Base-by-base conservation (phyloP, 2,329 filamentous ascomycete species). In the Domatiomyces globalis region DNA sequence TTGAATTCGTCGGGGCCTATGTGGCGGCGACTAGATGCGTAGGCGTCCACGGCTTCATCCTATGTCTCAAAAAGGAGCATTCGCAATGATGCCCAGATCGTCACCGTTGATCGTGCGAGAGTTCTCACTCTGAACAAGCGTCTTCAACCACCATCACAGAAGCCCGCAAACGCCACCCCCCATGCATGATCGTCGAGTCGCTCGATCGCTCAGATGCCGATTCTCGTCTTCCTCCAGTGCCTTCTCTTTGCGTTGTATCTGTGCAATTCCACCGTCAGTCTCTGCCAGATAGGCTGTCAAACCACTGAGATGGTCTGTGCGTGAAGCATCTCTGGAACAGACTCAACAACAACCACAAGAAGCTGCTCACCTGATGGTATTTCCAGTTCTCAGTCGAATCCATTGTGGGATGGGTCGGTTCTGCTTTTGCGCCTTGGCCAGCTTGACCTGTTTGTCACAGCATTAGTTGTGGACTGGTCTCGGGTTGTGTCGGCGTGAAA, bases 191-290 rank as follows among this genome's bases (percentile, higher is more conserved):
- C 33, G 12, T 39, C 12, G 33, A 39, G 33, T 70, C 67, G 73
- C 22, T 25, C 22, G 77, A 70, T 73, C 72, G 74, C 81, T 80
- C 92, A 98, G 80, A 98, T 94, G 71, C 88, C 88, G 77, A 98
- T 87, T 72, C 88, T 85, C 72, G 92, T 96, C 90, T 98, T 98
- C 80, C 92, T 87, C 92, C 92, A 98, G 75, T 98, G 92, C 78
- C 92, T 86, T 76, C 92, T 81, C 87, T 98, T 98, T 69, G 92
- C 89, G 80, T 98, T 98, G 84, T 98, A 98, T 79, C 92, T 98
- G 71, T 65, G 27, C 17, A 46, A 43, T 39, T 15, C 33, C 33
- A 39, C 33, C 33, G 43, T 45, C 43, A 45, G 43, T 19, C 9
- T 5, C 43, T 45, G 43, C 43, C n/a, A 1, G 8, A 27, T 6